A percentile compares a stretch with the other conserved stretches of the same genome.
Conservation (phyloP, 2,329 filamentous ascomycete genomes). For the Ceratocystis albifundus region DNA sequence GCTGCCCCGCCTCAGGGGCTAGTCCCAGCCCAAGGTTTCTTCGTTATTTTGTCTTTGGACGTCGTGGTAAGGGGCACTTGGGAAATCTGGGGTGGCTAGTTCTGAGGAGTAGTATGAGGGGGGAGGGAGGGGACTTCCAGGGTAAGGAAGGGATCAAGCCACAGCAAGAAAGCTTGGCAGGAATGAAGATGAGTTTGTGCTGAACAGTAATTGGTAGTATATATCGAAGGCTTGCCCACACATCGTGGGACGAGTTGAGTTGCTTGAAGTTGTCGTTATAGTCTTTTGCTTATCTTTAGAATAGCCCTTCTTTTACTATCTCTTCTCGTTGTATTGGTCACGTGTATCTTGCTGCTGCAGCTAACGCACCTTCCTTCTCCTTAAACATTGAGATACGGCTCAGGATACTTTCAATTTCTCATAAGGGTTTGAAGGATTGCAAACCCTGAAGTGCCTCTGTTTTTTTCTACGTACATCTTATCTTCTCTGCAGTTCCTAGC, state of each 20-base stretch:
- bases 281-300: background rate
- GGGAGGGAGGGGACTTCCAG: background rate
- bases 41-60: no score
- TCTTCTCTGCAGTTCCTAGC: background rate
- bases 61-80: background rate
- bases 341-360: background rate
- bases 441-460: background rate
- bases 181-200: background rate
- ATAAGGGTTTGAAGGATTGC: conserved; percentile 9
- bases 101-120: background rate
- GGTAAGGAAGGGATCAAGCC: background rate
- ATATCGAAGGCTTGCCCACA: background rate
- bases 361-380: background rate
- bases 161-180: background rate
- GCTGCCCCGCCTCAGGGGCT: background rate
- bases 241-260: background rate
- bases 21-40: no score
- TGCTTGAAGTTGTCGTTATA: no score
- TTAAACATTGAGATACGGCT: no score
- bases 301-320: background rate
- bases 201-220: background rate
- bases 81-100: background rate
- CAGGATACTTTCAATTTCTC: background rate
- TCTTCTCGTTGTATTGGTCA: background rate
- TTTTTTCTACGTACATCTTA: background rate